A percentile compares a stretch with the other conserved stretches of the same genome.
Conservation (phyloP, 2,329 filamentous ascomycete genomes). For the Colletotrichum sp. region DNA sequence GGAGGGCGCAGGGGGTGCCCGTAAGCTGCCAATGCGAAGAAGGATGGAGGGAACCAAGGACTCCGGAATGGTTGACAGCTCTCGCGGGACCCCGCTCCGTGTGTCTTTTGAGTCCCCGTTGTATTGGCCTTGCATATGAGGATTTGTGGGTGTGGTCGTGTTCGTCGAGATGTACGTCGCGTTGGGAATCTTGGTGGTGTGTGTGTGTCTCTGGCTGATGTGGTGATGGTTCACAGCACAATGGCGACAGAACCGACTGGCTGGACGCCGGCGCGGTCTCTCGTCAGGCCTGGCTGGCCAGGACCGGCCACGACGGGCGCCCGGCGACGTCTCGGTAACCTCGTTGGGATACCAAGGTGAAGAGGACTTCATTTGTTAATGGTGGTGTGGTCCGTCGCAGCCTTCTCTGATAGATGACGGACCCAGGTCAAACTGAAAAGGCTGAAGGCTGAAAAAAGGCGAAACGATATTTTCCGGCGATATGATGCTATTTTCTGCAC, state of each 20-base stretch:
- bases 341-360: background rate
- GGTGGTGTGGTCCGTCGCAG: constrained; percentile 2
- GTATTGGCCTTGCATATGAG: background rate
- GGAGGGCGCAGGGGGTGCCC: constrained; percentile 1
- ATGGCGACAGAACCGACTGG: constrained; percentile 2
- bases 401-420: constrained; percentile 3
- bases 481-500: constrained; percentile 15
- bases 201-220: background rate
- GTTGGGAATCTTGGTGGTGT: background rate
- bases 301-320: background rate
- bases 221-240: background rate
- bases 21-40: constrained; percentile 12
- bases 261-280: background rate
- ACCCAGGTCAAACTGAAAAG: background rate
- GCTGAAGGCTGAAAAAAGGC: background rate
- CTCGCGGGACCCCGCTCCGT: background rate
- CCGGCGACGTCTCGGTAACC: background rate
- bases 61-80: background rate
- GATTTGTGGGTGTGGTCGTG: background rate
- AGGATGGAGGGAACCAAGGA: constrained; percentile 15
- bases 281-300: background rate
- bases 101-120: background rate
- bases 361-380: background rate
- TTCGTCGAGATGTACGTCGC: background rate
- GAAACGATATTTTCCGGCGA: background rate